Base-by-base conservation (phyloP, 106 monocot species). In the Alisma plantagoaquatica region DNA sequence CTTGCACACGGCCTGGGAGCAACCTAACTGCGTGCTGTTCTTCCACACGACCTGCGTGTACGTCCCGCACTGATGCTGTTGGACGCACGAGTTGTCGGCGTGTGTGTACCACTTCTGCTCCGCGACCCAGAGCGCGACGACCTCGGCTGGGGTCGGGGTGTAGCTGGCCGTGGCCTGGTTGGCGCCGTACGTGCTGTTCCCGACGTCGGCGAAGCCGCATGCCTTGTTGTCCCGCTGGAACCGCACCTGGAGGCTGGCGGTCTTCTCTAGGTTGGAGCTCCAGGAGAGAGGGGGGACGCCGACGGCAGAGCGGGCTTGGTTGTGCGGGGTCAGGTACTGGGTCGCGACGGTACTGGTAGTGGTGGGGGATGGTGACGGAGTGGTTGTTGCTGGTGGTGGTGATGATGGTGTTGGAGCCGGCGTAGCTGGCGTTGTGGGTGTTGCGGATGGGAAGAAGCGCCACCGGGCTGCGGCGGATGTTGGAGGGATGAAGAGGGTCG, bases 41-140 rank as follows among this genome's bases (percentile, higher is more conserved):
- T 61, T 27, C 76, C 76, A 71, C 30, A 76, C 76, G 32, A 76
- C 70, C 66, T 76, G 76, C 32, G 70, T 76, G 65, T 70, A 76
- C 11, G 70, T 76, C 21, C 76, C 70, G 65, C 76, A 71, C 43
- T 70, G 56, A 33, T 70, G 69, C 41, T 49, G 60, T 21, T 46
- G 31, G 20, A 48, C 65, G 64, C 77, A 78, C 32, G 63, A 49
- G 53, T 78, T 78, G 49, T 49, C 57, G 28, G 30, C 38, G 64
- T 64, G 59, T 48, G 46, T 14, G 54, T 73, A 73, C 63, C 60
- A 73, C 32, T 47, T 38, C 32, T 53, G 23, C 59, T 47, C 51
- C 22, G 29, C 63, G 42, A 68, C 68, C 77, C 77, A 77, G 22
- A 69, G 54, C 31, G 27, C 50, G 47, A 78, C 78, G 21, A 60